These are phyloP conservation scores for Przewalskia tangutica DNA, from an alignment of 257 asterid species.

Conservation along the genomic window DNA sequence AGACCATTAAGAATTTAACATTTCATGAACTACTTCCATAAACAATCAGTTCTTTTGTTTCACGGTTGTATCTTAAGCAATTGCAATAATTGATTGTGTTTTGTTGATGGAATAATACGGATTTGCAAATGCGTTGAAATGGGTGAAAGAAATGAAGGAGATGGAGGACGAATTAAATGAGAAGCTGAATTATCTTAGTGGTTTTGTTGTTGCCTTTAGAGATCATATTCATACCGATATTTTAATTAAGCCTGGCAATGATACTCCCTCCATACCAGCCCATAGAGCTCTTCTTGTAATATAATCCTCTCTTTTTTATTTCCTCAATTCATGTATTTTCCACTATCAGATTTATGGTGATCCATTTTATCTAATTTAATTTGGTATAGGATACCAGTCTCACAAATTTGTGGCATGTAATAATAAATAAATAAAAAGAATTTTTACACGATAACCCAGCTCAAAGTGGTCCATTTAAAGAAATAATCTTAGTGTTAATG, in stretches of 20 bases:
- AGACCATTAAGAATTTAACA: too few species aligned
- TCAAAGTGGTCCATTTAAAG: too few species aligned
- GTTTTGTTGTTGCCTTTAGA: constrained; percentile 48
- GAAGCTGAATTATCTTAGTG: constrained; percentile 48
- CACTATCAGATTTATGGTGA: too few species aligned
- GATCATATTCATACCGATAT: constrained; percentile 75
- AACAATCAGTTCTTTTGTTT: neutral
- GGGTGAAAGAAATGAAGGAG: constrained; percentile 85
- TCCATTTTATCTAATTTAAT: neutral
- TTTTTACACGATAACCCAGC: too few species aligned
- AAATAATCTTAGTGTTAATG: too few species aligned
- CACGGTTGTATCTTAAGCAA: neutral
- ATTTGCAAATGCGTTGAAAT: constrained; percentile 68
- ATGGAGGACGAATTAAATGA: constrained; percentile 54
- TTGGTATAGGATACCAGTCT: neutral
- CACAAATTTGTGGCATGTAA: neutral
- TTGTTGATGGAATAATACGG: constrained; percentile 33
- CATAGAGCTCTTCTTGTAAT: constrained; percentile 75
- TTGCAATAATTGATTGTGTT: neutral
- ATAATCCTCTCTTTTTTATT: neutral
- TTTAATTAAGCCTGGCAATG: constrained; percentile 54
- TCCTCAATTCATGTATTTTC: neutral
- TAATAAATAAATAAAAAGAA: too few species aligned
- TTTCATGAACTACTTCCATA: too few species aligned
- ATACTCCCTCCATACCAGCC: constrained; percentile 64